These are phyloP conservation scores for Penicillium aurantiogriseum DNA, from an alignment of 2,329 filamentous ascomycete species.

Conservation along the genomic window DNA sequence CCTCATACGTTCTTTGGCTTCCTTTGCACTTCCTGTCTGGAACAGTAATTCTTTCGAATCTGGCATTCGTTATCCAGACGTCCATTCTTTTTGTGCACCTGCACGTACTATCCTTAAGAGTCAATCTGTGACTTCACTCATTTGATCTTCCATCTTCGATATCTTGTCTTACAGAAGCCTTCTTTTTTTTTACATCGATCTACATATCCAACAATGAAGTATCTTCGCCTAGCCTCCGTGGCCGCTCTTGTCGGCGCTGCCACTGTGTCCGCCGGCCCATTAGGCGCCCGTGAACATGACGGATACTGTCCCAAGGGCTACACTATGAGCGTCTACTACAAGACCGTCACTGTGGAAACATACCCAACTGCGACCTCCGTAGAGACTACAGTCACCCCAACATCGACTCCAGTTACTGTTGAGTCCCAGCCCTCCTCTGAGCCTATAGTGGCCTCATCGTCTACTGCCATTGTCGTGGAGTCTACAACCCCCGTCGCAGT, in stretches of 20 bases:
- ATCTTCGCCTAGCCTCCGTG: constrained; percentile 24
- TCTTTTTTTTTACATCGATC: background rate
- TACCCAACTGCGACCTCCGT: constrained; percentile 8
- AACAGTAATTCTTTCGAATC: constrained; percentile 23
- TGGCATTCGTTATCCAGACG: constrained; percentile 28
- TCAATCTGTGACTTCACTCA: constrained; percentile 2
- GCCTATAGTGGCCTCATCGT: constrained; percentile 13
- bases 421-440: constrained; percentile 4
- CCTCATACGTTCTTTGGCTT: constrained; percentile 7
- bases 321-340: constrained; percentile 28
- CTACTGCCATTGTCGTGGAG: background rate
- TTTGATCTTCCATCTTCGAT: constrained; percentile 8
- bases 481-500: constrained; percentile 1
- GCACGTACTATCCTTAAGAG: constrained; percentile 20
- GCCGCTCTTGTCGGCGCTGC: constrained; percentile 27
- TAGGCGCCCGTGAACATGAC: constrained; percentile 15
- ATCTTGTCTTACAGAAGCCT: background rate
- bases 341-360: constrained; percentile 25
- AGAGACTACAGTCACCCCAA: constrained; percentile 16
- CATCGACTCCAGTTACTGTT: constrained; percentile 6
- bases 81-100: constrained; percentile 31
- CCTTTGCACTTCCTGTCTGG: constrained; percentile 18
- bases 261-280: constrained; percentile 27
- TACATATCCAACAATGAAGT: constrained; percentile 26
- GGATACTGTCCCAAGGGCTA: constrained; percentile 30